These are phyloP conservation scores for Dissophora globulifera DNA, from an alignment of 192 early-diverging fungal genomes.

Conservation along the genomic window DNA sequence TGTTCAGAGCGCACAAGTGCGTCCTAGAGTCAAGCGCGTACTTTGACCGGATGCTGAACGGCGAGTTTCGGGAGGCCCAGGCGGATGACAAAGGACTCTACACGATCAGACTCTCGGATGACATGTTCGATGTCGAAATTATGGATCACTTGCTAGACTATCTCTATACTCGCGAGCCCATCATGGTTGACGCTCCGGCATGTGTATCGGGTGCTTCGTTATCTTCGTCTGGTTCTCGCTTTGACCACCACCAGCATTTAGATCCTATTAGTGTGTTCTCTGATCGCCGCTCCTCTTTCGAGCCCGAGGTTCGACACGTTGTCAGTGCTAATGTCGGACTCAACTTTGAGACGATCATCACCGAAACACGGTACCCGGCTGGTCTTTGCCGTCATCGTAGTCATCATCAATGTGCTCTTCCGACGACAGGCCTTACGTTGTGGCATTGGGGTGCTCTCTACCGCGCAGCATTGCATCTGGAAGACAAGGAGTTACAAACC, in stretches of 20 bases:
- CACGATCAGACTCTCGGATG: slow-evolving; percentile 21
- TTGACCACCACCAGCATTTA: too few relatives aligned
- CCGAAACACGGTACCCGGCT: background rate
- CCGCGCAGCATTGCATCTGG: slow-evolving; percentile 13
- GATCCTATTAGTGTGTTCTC: too few relatives aligned
- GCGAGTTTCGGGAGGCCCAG: slow-evolving; percentile 20
- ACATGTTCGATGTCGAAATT: slow-evolving; percentile 27
- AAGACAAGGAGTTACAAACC: slow-evolving; percentile 20
- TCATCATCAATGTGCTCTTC: background rate
- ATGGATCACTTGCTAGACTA: slow-evolving; percentile 41
- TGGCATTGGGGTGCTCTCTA: slow-evolving; percentile 33
- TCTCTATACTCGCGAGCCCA: slow-evolving; percentile 22
- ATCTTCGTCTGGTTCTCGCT: background rate
- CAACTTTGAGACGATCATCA: slow-evolving; percentile 10
- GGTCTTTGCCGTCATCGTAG: background rate
- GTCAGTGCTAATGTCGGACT: slow-evolving; percentile 33
- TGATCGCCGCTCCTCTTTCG: background rate
- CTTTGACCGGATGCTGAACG: slow-evolving; percentile 38
- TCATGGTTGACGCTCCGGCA: background rate
- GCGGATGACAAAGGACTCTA: background rate
- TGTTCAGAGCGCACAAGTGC: slow-evolving; percentile 31
- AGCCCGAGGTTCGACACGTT: background rate
- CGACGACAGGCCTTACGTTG: background rate
- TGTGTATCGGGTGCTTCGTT: background rate
- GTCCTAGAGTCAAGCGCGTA: slow-evolving; percentile 26